A percentile compares a stretch with the other conserved stretches of the same genome.
Evolutionary conservation across 2,329 filamentous ascomycete species (phyloP).

Genomic region (Akanthomyces uredinophilus): DNA sequence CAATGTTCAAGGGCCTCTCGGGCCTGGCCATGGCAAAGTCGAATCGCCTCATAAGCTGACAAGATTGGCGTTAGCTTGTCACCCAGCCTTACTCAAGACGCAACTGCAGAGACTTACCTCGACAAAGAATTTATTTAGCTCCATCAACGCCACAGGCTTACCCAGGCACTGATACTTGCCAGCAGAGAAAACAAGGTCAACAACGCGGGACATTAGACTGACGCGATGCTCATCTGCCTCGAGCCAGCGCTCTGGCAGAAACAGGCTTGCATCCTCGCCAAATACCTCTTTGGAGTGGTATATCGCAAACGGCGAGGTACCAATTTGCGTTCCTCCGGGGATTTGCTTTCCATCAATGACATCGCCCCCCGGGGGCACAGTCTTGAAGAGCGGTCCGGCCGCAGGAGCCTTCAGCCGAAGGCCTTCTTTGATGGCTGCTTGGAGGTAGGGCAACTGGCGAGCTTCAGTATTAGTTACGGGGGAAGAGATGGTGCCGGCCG

Average conservation of each 20-base stretch:
- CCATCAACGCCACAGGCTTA: slow-evolving; percentile 31
- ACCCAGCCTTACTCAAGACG: background rate
- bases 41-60: background rate
- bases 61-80: background rate
- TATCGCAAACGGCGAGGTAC: slow-evolving; percentile 36
- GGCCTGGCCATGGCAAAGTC: background rate
- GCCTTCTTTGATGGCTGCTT: slow-evolving; percentile 45
- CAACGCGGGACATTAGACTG: slow-evolving; percentile 31
- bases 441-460: slow-evolving; percentile 39
- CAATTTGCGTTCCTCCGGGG: slow-evolving; percentile 42
- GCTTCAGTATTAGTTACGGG: slow-evolving; percentile 33
- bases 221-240: slow-evolving; percentile 29
- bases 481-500: slow-evolving; percentile 22
- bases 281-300: slow-evolving; percentile 33
- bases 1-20: background rate
- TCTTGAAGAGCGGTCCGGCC: slow-evolving; percentile 24
- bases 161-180: slow-evolving; percentile 43
- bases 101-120: background rate
- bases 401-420: slow-evolving; percentile 43
- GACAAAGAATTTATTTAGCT: background rate
- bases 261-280: slow-evolving; percentile 37
- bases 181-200: slow-evolving; percentile 40
- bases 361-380: slow-evolving; percentile 34
- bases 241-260: slow-evolving; percentile 47
- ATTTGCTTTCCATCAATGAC: slow-evolving; percentile 35